A percentile compares a stretch with the other conserved stretches of the same genome.
Conservation (phyloP, 176 grass and related monocot genomes). For the Carex myosuroides region DNA sequence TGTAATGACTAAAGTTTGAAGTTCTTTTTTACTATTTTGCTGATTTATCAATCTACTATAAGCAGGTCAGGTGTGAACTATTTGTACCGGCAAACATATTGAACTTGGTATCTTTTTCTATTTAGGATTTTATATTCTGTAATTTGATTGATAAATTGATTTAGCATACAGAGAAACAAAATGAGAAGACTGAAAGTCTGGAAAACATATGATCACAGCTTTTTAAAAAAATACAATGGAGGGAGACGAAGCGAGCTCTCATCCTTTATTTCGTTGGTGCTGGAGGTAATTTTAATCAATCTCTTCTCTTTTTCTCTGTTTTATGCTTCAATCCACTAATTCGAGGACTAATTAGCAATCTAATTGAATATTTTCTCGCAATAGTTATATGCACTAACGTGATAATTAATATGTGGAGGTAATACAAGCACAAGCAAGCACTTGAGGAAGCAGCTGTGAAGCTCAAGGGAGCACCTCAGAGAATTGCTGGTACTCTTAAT, state of each 20-base stretch:
- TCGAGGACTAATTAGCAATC: background rate
- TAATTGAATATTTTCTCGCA: background rate
- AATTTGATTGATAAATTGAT: too few relatives aligned
- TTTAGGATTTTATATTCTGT: too few relatives aligned
- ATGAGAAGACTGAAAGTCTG: too few relatives aligned
- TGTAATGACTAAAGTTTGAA: too few relatives aligned
- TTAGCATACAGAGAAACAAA: too few relatives aligned
- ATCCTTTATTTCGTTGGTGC: slow-evolving; percentile 82
- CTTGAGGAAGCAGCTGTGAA: slow-evolving; percentile 14
- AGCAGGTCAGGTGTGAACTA: too few relatives aligned
- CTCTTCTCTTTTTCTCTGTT: background rate
- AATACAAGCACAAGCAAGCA: slow-evolving; percentile 66
- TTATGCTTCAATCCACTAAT: background rate
- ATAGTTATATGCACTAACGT: slow-evolving; percentile 85
- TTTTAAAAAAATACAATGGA: too few relatives aligned
- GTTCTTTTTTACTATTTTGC: too few relatives aligned
- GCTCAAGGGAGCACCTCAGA: slow-evolving; percentile 11
- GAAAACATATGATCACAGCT: too few relatives aligned
- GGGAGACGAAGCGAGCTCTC: slow-evolving; percentile 46
- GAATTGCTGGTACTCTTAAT: slow-evolving; percentile 22
- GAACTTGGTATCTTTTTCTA: too few relatives aligned
- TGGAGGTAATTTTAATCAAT: slow-evolving; percentile 32
- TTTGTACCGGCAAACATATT: too few relatives aligned
- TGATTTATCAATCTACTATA: too few relatives aligned
- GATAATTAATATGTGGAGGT: slow-evolving; percentile 62